Base-by-base conservation (phyloP, 129 eudicot species). In the Helianthus tuberosus region DNA sequence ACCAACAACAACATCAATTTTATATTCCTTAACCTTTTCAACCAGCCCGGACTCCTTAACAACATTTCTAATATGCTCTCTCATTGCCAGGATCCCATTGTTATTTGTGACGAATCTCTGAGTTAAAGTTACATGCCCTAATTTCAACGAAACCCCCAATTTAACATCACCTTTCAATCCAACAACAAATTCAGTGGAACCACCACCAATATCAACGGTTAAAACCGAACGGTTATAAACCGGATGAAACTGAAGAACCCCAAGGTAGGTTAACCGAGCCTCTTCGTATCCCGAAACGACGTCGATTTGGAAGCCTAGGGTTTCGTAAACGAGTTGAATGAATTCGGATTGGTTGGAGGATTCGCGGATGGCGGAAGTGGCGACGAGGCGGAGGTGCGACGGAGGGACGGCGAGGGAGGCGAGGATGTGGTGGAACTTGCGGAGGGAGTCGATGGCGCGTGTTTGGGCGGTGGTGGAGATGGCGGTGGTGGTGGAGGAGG, bases 321-420 rank as follows among this genome's bases (percentile, higher is more conserved):
- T 74, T 71, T 84, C 60, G 61, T 64, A 82, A 66, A 89, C 29
- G 27, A 73, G 41, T 1, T 36, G 1, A 0, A 87, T 41, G 49
- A 92, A 82, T 12, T 83, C 68, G 35, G 77, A 65, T 53, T 84
- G 85, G 72, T 92, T 89, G 32, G 88, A 44, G 10, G 94, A 78
- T 70, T 92, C 96, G 47, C 96, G 83, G 76, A 92, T 64, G 52
- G 98, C 94, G 41, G 98, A 89, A 58, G 98, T 92, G 75, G 96
- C 98, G 64, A 92, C 96, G 66, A 89, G 71, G 73, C 94, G 93
- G 80, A 68, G 77, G 55, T 78, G 81, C 50, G 86, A 36, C 15
- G 84, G n/a, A 17, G 85, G 76, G 29, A 89, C 64, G 77, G 74
- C 77, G 74, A 83, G 83, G 59, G 85, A 79, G 48, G 35, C 54